Base-by-base conservation (phyloP, 2,329 filamentous ascomycete genomes). In the Neopestalotiopsis sp. region DNA sequence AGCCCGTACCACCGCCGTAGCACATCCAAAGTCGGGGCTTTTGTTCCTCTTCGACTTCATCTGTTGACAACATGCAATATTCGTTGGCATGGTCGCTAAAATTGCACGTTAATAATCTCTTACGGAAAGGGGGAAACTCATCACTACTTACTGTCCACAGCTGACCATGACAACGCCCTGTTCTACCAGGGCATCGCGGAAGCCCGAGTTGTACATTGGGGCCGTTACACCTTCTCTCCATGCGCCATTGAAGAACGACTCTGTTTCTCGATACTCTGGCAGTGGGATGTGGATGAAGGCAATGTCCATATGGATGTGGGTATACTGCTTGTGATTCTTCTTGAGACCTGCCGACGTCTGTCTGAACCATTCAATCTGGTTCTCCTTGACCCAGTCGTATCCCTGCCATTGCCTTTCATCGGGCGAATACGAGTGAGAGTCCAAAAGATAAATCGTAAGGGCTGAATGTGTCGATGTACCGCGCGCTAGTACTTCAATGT, bases 241-340 rank as follows among this genome's bases (percentile, higher is more conserved):
- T 32, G 89, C 85, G 10, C 96, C 96, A 20, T 92, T 88, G 61
- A 85, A 83, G 2, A 83, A 83, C 42, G 92, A 88, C 2, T 88
- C 84, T 1, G 82, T 78, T 64, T 91, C 87, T 53, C 88, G 86
- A 76, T 98, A 98, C 79, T 99, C 96, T 0, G 96, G 95, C 3
- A 99, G 84, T 0, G 96, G 96, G 68, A 99, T 99, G 79, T 99
- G 96, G 71, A 99, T 97, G 78, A 99, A 99, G 0, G 96, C 94
- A 79, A 98, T 89, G 77, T 99, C 93, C 88, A 99, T 93, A 79
- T 98, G 96, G 65, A 94, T 92, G 76, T 96, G 93, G 0, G 92
- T 94, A 80, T 98, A 99, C 75, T 94, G 90, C 71, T 88, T 88
- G 78, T 97, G 95, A 70, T 89, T 89, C 75, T 91, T 90, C 81